Base-by-base conservation (phyloP, 257 asterid genomes). In the Lantana camara region DNA sequence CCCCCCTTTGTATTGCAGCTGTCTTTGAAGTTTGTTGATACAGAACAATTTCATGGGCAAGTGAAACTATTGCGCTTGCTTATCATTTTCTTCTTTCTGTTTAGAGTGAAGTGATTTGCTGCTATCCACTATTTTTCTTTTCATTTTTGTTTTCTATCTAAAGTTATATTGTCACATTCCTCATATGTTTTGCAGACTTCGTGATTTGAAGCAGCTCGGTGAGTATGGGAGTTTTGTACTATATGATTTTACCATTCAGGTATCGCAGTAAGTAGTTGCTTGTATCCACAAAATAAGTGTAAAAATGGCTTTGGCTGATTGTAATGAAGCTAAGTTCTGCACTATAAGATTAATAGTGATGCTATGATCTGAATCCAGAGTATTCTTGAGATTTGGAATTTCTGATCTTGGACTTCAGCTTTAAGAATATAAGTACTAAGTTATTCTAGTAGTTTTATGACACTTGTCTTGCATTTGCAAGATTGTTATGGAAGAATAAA, bases 181-280 rank as follows among this genome's bases (percentile, higher is more conserved):
- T 67, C 54, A 46, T 71, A 30, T 61, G 40, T 67, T 38, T 64
- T 82, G 82, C 88, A 91, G 96, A 74, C 98, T 91, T 75, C 96
- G 96, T 16, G 96, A 91, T 74, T 64, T 91, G 85, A 91, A 91
- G 96, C 98, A 89, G 75, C 98, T 91, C 38, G 98, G 98, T 91
- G 76, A 75, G 93, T 72, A 46, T 73, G 54, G 54, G 30, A 37
- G 55, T 12, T 54, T 51, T 63, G 13, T 16, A 21, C 68, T 21
- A 45, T 45, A 19, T 68, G 53, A 35, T 54, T 66, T 38, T 48
- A 59, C 42, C 4, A 34, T 41, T 56, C 52, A n/a, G 54, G 56
- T 47, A 66, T 54, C 44, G n/a, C 13, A 52, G 53, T 47, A 24
- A 32, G 24, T 37, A 17, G 17, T 22, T 65, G 63, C 27, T 41